Evolutionary conservation across 2,329 filamentous ascomycete species (phyloP).

Genomic region (Diaporthe ampelina): DNA sequence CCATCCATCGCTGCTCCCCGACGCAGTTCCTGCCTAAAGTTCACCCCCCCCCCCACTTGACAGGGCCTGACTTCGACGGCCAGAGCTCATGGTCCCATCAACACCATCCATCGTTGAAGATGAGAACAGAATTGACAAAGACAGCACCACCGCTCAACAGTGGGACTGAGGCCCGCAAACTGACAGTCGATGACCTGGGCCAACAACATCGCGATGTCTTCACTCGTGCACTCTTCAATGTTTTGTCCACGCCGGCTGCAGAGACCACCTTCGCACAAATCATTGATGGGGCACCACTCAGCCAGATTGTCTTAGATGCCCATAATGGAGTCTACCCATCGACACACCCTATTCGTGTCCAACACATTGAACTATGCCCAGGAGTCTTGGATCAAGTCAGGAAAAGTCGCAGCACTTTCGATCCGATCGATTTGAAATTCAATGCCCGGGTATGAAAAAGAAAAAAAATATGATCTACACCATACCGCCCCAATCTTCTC

Average conservation of each 20-base stretch:
- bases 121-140: background rate
- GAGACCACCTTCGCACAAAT: conserved; percentile 26
- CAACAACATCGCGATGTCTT: conserved; percentile 6
- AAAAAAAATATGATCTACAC: background rate
- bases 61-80: no score
- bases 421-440: conserved; percentile 7
- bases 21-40: no score
- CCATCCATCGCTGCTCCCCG: no score
- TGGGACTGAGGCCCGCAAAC: background rate
- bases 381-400: conserved; percentile 31
- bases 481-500: no score
- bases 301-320: background rate
- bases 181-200: background rate
- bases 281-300: conserved; percentile 10
- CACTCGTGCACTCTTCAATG: conserved; percentile 13
- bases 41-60: no score
- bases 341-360: background rate
- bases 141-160: background rate
- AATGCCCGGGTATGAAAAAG: background rate
- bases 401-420: background rate
- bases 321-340: background rate
- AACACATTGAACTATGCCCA: conserved; percentile 37
- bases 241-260: background rate
- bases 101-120: background rate
- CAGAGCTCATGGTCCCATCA: no score